Evolutionary conservation across 2,329 filamentous ascomycete species (phyloP), one percentile per base, ranked within the genome.

Genomic region (Epichloe coenophiala): DNA sequence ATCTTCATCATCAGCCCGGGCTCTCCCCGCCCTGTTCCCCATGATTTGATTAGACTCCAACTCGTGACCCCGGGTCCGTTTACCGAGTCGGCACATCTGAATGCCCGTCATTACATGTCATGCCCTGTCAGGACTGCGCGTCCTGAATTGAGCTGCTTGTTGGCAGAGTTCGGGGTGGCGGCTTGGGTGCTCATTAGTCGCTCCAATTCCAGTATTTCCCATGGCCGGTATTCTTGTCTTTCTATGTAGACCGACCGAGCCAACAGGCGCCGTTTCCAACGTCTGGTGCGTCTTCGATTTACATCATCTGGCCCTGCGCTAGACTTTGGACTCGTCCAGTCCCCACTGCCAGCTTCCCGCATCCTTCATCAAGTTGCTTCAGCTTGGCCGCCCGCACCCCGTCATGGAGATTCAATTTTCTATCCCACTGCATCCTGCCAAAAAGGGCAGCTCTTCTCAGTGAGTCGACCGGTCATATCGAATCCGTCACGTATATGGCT

Each of bases 391-490:
- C 27, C 36, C 17, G 15, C 50, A 33, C n/a, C 23, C 31, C 36
- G 45, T 43, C 37, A 68, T 68, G 66, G 66, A 68, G 60, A 65
- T 68, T 48, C 66, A 68, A 46, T 68, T 68, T 56, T 63, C 63
- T n/a, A 52, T 67, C 37, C 58, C 64, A 15, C 54, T 66, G 13
- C 59, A 56, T 43, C 51, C 51, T 43, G 56, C 55, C 45, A 56
- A 51, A 33, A 58, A 53, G 43, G 57, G 41, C 48, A 43, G 11
- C n/a, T 52, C 50, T 45, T 47, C 56, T 48, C 53, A 51, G 63
- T 66, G 53, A 61, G 62, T 57, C 17, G 11, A n/a, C 39, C 39
- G 13, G 17, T 23, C 33, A 23, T 15, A 27, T 5, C 19, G 39
- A 38, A 33, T 5, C 36, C 37, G 15, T 36, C 23, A 33, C n/a